Conservation (phyloP, 2,329 filamentous ascomycete genomes). For the Exophiala sp. region DNA sequence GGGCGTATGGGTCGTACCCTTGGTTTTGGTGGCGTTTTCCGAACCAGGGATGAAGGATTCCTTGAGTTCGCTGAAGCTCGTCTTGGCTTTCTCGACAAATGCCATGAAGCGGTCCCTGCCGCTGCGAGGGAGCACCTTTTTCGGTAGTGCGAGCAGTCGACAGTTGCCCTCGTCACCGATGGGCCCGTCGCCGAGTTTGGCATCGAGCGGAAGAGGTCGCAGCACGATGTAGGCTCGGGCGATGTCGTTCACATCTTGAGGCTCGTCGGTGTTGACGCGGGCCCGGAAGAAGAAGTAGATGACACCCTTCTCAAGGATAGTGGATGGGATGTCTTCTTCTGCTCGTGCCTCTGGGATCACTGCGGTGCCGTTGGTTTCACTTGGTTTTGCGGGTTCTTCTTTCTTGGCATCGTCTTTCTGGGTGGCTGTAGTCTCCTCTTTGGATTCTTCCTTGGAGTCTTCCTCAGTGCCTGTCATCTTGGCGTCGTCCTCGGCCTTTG, state of each 20-base stretch:
- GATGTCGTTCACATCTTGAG: constrained; percentile 64
- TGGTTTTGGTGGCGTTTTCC: constrained; percentile 71
- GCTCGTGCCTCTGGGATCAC: constrained; percentile 49
- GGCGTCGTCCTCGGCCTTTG: constrained; percentile 17
- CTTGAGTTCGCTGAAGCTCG: constrained; percentile 63
- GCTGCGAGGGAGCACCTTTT: constrained; percentile 71
- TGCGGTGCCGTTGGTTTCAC: constrained; percentile 33
- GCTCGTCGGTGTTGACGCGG: constrained; percentile 66
- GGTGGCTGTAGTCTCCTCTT: background rate
- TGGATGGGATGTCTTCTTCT: constrained; percentile 49
- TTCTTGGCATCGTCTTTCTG: constrained; percentile 4
- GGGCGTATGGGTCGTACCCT: constrained; percentile 60
- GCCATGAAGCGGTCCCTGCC: constrained; percentile 67
- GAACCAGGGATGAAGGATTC: constrained; percentile 61
- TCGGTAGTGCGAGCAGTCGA: constrained; percentile 70
- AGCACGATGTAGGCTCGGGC: constrained; percentile 74
- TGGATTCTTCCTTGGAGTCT: background rate
- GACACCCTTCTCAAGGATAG: constrained; percentile 76
- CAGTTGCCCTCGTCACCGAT: constrained; percentile 55
- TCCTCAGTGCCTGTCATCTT: constrained; percentile 10
- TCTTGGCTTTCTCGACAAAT: constrained; percentile 71
- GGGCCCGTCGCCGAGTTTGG: constrained; percentile 57
- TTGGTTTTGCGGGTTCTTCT: constrained; percentile 12
- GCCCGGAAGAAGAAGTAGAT: constrained; percentile 87
- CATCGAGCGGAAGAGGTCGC: constrained; percentile 63